Percentiles rank a stretch among this genome's conserved stretches.
phyloP scores from a whole-genome alignment of 345 rosid species.

The Eucalyptus leucophloia region DNA sequence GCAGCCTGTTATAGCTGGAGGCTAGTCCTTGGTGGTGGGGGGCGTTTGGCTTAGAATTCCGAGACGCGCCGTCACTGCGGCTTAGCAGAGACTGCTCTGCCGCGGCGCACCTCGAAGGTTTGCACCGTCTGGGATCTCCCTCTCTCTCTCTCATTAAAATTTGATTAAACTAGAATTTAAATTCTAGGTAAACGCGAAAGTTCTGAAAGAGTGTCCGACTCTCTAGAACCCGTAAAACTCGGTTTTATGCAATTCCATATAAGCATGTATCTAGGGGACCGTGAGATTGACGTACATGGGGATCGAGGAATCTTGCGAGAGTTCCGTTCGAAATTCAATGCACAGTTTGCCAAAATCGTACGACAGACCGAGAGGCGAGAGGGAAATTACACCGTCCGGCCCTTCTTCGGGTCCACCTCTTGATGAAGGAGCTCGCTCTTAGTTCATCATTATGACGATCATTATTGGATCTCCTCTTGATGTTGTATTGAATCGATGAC shows the following conservation, averaged over 20 bases:
- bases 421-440: not conserved
- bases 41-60: too few relatives aligned
- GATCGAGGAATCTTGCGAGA: not conserved
- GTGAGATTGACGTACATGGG: not conserved
- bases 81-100: not conserved
- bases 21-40: not conserved
- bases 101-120: not conserved
- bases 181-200: not conserved
- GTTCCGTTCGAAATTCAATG: not conserved
- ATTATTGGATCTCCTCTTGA: not conserved
- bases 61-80: not conserved
- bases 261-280: not conserved
- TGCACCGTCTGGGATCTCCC: not conserved
- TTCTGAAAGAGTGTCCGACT: not conserved
- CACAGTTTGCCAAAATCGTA: not conserved
- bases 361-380: not conserved
- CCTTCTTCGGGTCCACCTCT: not conserved
- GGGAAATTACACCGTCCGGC: not conserved
- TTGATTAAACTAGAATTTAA: not conserved
- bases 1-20: not conserved
- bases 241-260: not conserved
- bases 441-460: not conserved
- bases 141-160: not conserved
- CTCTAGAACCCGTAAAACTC: not conserved
- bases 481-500: not conserved